Evolutionary conservation across 192 early-diverging fungal species (phyloP).

Genomic region (Backusella sp.): DNA sequence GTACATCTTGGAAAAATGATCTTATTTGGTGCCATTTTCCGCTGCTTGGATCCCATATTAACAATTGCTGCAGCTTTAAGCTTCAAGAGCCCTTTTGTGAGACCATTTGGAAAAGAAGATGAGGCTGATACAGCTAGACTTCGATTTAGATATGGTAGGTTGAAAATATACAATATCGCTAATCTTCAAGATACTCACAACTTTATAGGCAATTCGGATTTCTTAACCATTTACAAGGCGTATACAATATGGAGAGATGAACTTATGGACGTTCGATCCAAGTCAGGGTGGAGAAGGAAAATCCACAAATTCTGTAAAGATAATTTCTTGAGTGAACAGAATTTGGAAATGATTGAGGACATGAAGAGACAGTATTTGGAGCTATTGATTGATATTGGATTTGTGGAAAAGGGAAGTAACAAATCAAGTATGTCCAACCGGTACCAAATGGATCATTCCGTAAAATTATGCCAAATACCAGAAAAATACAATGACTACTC

Average conservation of each 20-base stretch:
- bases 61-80: conserved; percentile 59
- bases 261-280: conserved; percentile 19
- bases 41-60: conserved; percentile 62
- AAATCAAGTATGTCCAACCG: background rate
- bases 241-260: conserved; percentile 49
- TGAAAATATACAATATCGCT: background rate
- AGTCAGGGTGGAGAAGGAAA: conserved; percentile 8
- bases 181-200: background rate
- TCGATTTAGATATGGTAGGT: conserved; percentile 39
- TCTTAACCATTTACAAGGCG: conserved; percentile 52
- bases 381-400: conserved; percentile 48
- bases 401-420: conserved; percentile 33
- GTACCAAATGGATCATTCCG: conserved; percentile 13
- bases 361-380: conserved; percentile 55
- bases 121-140: conserved; percentile 46
- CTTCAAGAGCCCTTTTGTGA: conserved; percentile 40
- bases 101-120: conserved; percentile 51
- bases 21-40: conserved; percentile 62
- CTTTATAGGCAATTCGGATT: conserved; percentile 42
- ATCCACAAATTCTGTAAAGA: conserved; percentile 45
- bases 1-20: conserved; percentile 70
- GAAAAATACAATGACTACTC: conserved; percentile 41
- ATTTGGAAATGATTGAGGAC: conserved; percentile 54
- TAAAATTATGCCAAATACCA: conserved; percentile 40
- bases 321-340: conserved; percentile 52